phyloP scores from a whole-genome alignment of 2,329 filamentous ascomycete species.

The Pseudohalonectria lignicola region DNA sequence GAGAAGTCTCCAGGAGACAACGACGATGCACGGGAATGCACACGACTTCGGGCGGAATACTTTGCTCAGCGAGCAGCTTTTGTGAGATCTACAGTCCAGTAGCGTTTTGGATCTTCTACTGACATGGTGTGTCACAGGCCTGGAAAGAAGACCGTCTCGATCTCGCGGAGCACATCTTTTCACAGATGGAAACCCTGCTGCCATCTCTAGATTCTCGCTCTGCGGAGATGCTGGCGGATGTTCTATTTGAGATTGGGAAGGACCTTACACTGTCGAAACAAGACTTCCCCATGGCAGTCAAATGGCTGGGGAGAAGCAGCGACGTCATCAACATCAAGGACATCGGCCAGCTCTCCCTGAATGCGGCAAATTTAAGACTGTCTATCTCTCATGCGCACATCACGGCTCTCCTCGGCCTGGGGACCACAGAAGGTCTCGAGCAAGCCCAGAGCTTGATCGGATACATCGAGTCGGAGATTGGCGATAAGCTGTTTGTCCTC shows the following conservation, averaged over 20 bases:
- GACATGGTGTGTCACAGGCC: slow-evolving; percentile 26
- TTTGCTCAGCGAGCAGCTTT: slow-evolving; percentile 54
- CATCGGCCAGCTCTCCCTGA: slow-evolving; percentile 42
- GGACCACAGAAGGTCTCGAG: slow-evolving; percentile 28
- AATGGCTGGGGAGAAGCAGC: slow-evolving; percentile 65
- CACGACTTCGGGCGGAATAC: slow-evolving; percentile 47
- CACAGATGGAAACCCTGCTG: slow-evolving; percentile 36
- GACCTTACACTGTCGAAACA: slow-evolving; percentile 35
- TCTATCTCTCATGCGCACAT: slow-evolving; percentile 56
- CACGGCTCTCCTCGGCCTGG: slow-evolving; percentile 37
- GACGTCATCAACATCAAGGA: slow-evolving; percentile 45
- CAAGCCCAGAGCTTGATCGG: slow-evolving; percentile 47
- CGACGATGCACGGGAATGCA: slow-evolving; percentile 16
- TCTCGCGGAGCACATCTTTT: slow-evolving; percentile 69
- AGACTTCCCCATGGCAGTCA: slow-evolving; percentile 43
- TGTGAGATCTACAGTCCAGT: slow-evolving; percentile 30
- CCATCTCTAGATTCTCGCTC: slow-evolving; percentile 31
- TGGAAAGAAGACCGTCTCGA: slow-evolving; percentile 66
- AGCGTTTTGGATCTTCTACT: slow-evolving; percentile 1
- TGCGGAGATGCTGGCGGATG: slow-evolving; percentile 53
- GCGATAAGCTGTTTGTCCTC: slow-evolving; percentile 52
- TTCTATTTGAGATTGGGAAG: slow-evolving; percentile 63
- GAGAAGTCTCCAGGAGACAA: not conserved
- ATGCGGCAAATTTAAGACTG: slow-evolving; percentile 53
- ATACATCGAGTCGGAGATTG: slow-evolving; percentile 50